A percentile compares a stretch with the other conserved stretches of the same genome.
These are phyloP conservation scores for Hemileccinum impolitum DNA, from an alignment of 768 basidiomycete species.

Conservation along the genomic window DNA sequence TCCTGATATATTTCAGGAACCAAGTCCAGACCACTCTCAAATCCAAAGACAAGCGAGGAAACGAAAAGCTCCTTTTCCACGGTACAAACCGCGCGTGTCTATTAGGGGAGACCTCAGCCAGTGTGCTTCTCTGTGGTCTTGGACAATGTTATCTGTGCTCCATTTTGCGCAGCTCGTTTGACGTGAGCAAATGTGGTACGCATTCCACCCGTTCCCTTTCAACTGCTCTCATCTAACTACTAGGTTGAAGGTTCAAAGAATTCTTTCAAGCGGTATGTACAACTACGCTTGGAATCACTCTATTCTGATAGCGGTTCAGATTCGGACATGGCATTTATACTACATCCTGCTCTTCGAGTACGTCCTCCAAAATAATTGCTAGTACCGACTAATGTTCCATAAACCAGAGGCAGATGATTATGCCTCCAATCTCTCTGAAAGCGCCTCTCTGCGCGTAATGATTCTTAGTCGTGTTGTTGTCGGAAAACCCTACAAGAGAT, in stretches of 20 bases:
- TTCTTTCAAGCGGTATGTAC: constrained; percentile 46
- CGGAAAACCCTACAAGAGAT: constrained; percentile 51
- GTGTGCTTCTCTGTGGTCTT: constrained; percentile 46
- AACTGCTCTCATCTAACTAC: constrained; percentile 9
- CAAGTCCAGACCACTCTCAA: constrained; percentile 26
- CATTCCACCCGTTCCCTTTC: background rate
- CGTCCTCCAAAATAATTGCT: constrained; percentile 13
- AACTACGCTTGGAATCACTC: background rate
- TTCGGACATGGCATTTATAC: constrained; percentile 73
- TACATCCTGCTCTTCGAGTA: constrained; percentile 64
- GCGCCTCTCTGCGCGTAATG: constrained; percentile 45
- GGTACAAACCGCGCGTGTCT: constrained; percentile 60
- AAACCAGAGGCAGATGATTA: constrained; percentile 66
- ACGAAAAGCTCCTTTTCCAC: constrained; percentile 63
- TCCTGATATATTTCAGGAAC: constrained; percentile 14
- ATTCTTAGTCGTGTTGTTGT: constrained; percentile 63
- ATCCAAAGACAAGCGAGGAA: constrained; percentile 33
- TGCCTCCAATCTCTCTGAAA: constrained; percentile 39
- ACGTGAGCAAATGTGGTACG: constrained; percentile 56
- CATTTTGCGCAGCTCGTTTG: constrained; percentile 57
- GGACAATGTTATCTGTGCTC: constrained; percentile 53
- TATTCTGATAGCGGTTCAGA: constrained; percentile 28
- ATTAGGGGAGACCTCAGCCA: constrained; percentile 49
- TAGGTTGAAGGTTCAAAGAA: constrained; percentile 55
- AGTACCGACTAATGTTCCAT: background rate